phyloP scores from a whole-genome alignment of 2,329 filamentous ascomycete species.

The Septoria linicola region DNA sequence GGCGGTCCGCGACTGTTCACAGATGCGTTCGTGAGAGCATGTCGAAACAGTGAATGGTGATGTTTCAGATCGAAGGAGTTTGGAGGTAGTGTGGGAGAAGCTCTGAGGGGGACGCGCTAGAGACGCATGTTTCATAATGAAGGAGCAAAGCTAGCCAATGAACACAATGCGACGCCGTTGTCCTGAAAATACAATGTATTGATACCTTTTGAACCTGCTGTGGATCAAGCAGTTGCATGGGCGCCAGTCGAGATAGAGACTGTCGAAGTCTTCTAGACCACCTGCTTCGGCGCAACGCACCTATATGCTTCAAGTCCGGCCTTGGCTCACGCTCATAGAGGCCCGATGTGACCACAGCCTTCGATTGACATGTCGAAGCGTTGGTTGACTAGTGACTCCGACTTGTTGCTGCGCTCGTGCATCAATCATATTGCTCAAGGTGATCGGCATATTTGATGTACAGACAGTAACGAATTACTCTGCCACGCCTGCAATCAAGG shows the following conservation, averaged over 20 bases:
- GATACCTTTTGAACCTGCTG: neutral
- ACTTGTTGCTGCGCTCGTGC: no score
- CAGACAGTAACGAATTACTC: conserved; percentile 12
- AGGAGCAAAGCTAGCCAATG: conserved; percentile 5
- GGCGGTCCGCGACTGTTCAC: neutral
- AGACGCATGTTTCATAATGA: conserved; percentile 6
- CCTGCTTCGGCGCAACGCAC: conserved; percentile 9
- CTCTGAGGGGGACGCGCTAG: conserved; percentile 2
- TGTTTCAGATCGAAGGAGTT: conserved; percentile 12
- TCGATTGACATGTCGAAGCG: no score
- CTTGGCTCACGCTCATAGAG: no score
- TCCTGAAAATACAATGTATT: conserved; percentile 2
- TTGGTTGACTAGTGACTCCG: no score
- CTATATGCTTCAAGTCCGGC: conserved; percentile 6
- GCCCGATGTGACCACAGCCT: no score
- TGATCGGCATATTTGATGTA: neutral
- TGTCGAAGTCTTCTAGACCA: conserved; percentile 1
- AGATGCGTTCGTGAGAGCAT: conserved; percentile 9
- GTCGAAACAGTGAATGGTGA: conserved; percentile 12
- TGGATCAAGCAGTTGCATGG: neutral
- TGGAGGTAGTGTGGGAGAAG: neutral
- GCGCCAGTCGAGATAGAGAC: conserved; percentile 9
- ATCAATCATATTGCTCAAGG: no score
- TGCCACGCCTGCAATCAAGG: conserved; percentile 47
- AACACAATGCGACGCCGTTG: neutral